A percentile compares a stretch with the other conserved stretches of the same genome.
Evolutionary conservation across 2,329 filamentous ascomycete genomes (phyloP).

Genomic region (Cercospora sp.): DNA sequence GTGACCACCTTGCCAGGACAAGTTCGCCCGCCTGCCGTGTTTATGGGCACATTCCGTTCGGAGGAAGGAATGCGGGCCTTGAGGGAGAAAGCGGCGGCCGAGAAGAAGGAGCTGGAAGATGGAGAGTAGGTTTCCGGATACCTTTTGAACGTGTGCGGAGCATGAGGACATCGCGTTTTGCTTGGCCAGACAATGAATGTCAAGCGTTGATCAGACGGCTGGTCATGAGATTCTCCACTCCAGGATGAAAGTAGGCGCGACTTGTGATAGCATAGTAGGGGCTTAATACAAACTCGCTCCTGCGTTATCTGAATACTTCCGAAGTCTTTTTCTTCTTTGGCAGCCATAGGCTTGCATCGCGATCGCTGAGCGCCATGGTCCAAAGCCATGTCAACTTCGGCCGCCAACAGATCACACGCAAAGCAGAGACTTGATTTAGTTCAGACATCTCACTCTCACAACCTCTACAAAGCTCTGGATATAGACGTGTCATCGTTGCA

Average conservation of each 20-base stretch:
- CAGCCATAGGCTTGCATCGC: neutral
- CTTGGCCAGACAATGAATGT: neutral
- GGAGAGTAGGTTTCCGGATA: neutral
- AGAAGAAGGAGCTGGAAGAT: neutral
- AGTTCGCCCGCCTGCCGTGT: neutral
- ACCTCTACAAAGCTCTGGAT: neutral
- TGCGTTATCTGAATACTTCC: neutral
- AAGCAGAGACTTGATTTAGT: neutral
- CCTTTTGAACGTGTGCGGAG: neutral
- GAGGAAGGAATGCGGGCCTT: conserved; percentile 1
- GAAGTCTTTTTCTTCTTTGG: neutral
- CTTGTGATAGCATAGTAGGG: neutral
- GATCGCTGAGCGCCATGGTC: neutral
- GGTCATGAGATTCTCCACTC: neutral
- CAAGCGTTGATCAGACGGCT: neutral
- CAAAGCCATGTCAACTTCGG: neutral
- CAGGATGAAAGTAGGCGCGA: neutral
- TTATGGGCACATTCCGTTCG: conserved; percentile 10
- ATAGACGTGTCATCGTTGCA: neutral
- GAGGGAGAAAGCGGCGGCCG: neutral
- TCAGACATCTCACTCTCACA: neutral
- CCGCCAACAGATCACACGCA: neutral
- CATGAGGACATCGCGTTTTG: neutral
- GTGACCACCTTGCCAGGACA: conserved; percentile 12
- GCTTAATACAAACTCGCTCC: neutral